A percentile compares a stretch with the other conserved stretches of the same genome.
Evolutionary conservation across 768 basidiomycete species (phyloP).

Genomic region (Leccinum uliginosum): DNA sequence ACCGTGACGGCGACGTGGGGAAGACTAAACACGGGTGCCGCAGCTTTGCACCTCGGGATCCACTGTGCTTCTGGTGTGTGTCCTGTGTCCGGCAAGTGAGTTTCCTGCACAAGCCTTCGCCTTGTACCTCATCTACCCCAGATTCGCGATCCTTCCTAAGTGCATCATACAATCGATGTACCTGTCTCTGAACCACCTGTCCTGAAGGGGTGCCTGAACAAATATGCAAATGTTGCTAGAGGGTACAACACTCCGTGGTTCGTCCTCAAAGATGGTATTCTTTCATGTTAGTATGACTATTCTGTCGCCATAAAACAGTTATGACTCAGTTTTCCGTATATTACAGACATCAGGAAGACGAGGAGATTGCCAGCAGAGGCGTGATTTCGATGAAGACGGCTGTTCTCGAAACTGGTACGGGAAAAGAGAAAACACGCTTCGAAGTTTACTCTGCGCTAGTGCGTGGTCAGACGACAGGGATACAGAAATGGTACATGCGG

Average conservation of each 20-base stretch:
- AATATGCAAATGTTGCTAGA: slow-evolving; percentile 89
- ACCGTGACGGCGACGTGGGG: too few relatives aligned
- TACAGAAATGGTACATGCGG: slow-evolving; percentile 78
- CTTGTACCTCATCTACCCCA: too few relatives aligned
- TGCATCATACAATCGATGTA: too few relatives aligned
- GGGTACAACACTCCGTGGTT: slow-evolving; percentile 93
- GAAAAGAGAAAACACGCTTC: slow-evolving; percentile 66
- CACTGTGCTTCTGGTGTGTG: too few relatives aligned
- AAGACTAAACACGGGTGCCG: too few relatives aligned
- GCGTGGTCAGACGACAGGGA: slow-evolving; percentile 40
- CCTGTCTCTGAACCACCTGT: slow-evolving; percentile 51
- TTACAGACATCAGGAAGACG: slow-evolving; percentile 88
- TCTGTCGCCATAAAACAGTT: not conserved
- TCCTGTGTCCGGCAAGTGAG: too few relatives aligned
- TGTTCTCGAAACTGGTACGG: slow-evolving; percentile 48
- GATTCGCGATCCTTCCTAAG: too few relatives aligned
- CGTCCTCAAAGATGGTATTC: slow-evolving; percentile 75
- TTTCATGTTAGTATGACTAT: slow-evolving; percentile 61
- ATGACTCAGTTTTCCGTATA: slow-evolving; percentile 33
- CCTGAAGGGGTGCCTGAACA: slow-evolving; percentile 78
- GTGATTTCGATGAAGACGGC: slow-evolving; percentile 86
- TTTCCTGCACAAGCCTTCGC: too few relatives aligned
- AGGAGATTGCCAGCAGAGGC: slow-evolving; percentile 78
- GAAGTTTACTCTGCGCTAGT: slow-evolving; percentile 68
- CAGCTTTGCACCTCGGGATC: too few relatives aligned